Evolutionary conservation across 1,139 yeast genomes (phyloP).

Genomic region (Lodderomyces parapsilosis): DNA sequence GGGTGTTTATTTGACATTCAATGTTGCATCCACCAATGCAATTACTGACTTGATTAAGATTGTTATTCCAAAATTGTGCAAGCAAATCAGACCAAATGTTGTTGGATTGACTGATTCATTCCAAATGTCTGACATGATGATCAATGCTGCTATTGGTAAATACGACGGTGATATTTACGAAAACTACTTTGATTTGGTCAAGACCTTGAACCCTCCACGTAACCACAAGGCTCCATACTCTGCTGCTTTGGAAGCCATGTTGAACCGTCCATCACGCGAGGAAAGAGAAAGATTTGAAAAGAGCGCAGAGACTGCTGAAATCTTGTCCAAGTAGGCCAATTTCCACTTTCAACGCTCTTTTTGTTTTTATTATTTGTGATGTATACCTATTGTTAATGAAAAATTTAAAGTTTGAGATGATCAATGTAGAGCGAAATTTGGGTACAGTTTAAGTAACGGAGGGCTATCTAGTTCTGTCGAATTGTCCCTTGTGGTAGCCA

Average conservation of each 20-base stretch:
- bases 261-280: slow-evolving; percentile 38
- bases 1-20: slow-evolving; percentile 41
- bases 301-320: slow-evolving; percentile 24
- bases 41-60: slow-evolving; percentile 32
- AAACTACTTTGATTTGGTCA: slow-evolving; percentile 42
- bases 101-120: slow-evolving; percentile 49
- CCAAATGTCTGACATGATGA: slow-evolving; percentile 44
- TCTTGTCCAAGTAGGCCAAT: slow-evolving; percentile 28
- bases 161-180: slow-evolving; percentile 49
- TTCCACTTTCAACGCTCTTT: too few species aligned
- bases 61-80: slow-evolving; percentile 34
- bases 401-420: too few species aligned
- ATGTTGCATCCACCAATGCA: slow-evolving; percentile 32
- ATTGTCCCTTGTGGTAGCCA: too few species aligned
- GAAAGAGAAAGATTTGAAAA: slow-evolving; percentile 43
- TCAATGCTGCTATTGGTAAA: slow-evolving; percentile 44
- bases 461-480: too few species aligned
- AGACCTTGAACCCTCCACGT: slow-evolving; percentile 35
- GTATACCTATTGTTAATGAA: too few species aligned
- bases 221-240: slow-evolving; percentile 42
- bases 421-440: too few species aligned
- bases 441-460: too few species aligned
- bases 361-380: too few species aligned
- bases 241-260: slow-evolving; percentile 32
- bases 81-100: slow-evolving; percentile 43